Evolutionary conservation across 2,329 filamentous ascomycete species (phyloP), one percentile per base, ranked within the genome.

Genomic region (Fusarium marasasianum): DNA sequence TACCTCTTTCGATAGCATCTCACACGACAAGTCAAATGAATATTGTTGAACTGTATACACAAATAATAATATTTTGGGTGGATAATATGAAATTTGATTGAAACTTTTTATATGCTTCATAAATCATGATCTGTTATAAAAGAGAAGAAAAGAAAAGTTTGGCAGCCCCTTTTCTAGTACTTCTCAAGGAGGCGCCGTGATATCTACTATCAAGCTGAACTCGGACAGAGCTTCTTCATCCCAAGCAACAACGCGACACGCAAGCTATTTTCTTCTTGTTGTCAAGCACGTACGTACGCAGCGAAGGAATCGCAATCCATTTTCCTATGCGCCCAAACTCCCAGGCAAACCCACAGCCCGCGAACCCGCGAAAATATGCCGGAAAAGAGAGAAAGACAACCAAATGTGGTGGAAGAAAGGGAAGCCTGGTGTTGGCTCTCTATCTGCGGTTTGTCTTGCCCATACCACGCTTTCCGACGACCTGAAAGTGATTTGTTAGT

Each of bases 401-500:
- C 66, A 72, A 72, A 67, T 63, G 56, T 65, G 70, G 64, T 69
- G 69, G 63, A 77, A 69, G 62, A 68, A 57, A 67, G 41, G 54
- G 47, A 67, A 61, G 26, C 57, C 54, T 33, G 45, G 29, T 47
- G 33, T 62, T 40, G 51, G 33, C 63, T 61, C 61, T 71, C 87
- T 87, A 94, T 82, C 92, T 90, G 77, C 91, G 90, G 79, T 90
- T 86, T 66, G 94, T 96, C 88, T 96, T 98, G 84, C 96, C 96
- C 81, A 97, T 95, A 73, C 94, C 92, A 83, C 96, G 93, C 89
- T 98, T 99, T 79, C 96, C 96, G 70, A 93, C 88, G 82, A 94
- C 91, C 93, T 95, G 67, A 61, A 41, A 51, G 17, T 72, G 53
- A 29, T 24, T 20, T 26, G 55, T 78, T 60, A 78, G 69, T 14